phyloP scores from a whole-genome alignment of 1,284 basidiomycete species.

The Pseudozyma pruni region DNA sequence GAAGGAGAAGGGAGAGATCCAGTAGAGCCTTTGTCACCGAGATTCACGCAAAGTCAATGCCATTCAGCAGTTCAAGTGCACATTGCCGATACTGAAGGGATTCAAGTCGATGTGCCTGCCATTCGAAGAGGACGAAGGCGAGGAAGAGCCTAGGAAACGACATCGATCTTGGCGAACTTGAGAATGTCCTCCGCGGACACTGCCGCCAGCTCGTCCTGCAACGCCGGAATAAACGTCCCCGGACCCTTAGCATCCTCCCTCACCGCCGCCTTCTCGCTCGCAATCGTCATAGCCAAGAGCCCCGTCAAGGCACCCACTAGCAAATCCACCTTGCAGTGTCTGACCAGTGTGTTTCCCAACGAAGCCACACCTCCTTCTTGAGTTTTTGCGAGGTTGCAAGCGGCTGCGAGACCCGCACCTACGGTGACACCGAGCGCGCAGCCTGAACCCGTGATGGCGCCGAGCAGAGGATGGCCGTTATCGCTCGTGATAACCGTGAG shows the following conservation, averaged over 20 bases:
- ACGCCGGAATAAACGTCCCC: slow-evolving; percentile 84
- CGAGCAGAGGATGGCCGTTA: slow-evolving; percentile 82
- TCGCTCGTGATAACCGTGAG: slow-evolving; percentile 75
- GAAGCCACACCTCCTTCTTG: slow-evolving; percentile 2
- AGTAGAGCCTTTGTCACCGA: too few species aligned
- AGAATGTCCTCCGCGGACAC: slow-evolving; percentile 26
- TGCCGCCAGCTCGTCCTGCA: slow-evolving; percentile 79
- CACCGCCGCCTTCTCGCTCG: slow-evolving; percentile 81
- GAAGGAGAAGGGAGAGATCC: slow-evolving; percentile 55
- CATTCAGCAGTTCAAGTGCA: too few species aligned
- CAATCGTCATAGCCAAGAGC: slow-evolving; percentile 82
- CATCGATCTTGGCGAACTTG: slow-evolving; percentile 21
- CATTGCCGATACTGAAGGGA: too few species aligned
- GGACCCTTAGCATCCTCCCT: slow-evolving; percentile 80
- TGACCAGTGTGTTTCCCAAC: slow-evolving; percentile 42
- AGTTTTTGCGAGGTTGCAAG: slow-evolving; percentile 69
- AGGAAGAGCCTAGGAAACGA: slow-evolving; percentile 10
- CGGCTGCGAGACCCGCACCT: slow-evolving; percentile 78
- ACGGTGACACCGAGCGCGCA: slow-evolving; percentile 85
- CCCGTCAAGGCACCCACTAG: slow-evolving; percentile 68
- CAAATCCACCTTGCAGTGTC: slow-evolving; percentile 32
- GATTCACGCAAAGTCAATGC: too few species aligned
- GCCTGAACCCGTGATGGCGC: slow-evolving; percentile 86
- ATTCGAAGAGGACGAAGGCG: too few species aligned
- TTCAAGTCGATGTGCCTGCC: too few species aligned